Conservation (phyloP, 495 filamentous ascomycete genomes). For the Hypoxylon cercidicola region DNA sequence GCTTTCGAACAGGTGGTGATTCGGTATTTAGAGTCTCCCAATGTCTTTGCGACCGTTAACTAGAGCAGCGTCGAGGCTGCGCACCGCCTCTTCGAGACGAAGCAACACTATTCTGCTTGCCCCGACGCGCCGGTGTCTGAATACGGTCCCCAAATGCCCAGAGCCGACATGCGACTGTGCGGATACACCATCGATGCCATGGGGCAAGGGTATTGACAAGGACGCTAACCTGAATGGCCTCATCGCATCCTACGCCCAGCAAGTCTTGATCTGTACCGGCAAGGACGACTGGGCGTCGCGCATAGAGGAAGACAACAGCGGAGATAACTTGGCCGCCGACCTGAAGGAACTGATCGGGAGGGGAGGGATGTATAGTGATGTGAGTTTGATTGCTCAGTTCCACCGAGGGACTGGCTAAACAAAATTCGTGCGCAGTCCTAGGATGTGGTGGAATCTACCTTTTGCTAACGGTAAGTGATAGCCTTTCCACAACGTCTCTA, state of each 20-base stretch:
- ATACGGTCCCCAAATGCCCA: constrained; percentile 71
- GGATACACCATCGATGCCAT: constrained; percentile 69
- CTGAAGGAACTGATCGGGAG: constrained; percentile 74
- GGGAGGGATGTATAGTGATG: constrained; percentile 75
- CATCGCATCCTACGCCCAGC: constrained; percentile 81
- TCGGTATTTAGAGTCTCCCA: constrained; percentile 9
- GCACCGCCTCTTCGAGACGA: constrained; percentile 19
- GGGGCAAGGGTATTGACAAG: constrained; percentile 79
- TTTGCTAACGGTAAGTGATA: constrained; percentile 51
- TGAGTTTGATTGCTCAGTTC: constrained; percentile 55
- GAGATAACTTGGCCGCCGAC: constrained; percentile 73
- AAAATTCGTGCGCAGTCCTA: constrained; percentile 26
- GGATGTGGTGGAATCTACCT: not conserved
- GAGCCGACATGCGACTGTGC: constrained; percentile 77
- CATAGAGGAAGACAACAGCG: constrained; percentile 66
- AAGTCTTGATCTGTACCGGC: constrained; percentile 85
- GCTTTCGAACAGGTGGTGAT: constrained; percentile 20
- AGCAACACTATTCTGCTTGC: not conserved
- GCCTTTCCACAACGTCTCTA: constrained; percentile 82
- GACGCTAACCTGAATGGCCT: constrained; percentile 73
- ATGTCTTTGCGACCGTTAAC: constrained; percentile 42
- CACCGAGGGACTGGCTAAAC: constrained; percentile 13
- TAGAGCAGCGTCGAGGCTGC: constrained; percentile 30
- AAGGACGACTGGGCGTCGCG: constrained; percentile 81
- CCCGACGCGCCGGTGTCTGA: constrained; percentile 47